These are phyloP conservation scores for Fabrea salina DNA, from an alignment of 169 alveolate genomes.

Conservation along the genomic window DNA sequence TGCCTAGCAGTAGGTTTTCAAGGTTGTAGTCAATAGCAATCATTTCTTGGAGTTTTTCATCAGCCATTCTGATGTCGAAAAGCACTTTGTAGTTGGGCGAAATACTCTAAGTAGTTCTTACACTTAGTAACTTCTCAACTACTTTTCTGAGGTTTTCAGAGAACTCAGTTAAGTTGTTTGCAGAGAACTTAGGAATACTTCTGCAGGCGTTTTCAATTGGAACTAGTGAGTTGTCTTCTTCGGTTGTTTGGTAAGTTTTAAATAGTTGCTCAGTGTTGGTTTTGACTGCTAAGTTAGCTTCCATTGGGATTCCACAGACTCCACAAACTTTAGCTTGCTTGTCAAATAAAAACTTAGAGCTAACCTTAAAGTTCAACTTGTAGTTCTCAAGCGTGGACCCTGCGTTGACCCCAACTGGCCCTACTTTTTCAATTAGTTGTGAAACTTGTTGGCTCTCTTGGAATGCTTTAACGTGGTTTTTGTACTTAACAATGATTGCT, in stretches of 20 bases:
- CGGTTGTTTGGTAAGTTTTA: neutral
- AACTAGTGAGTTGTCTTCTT: neutral
- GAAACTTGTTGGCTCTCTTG: neutral
- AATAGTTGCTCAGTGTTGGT: neutral
- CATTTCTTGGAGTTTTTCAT: constrained; percentile 1
- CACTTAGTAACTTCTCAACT: neutral
- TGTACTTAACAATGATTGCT: neutral
- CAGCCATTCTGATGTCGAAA: constrained; percentile 18
- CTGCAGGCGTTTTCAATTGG: constrained; percentile 6
- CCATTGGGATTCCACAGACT: constrained; percentile 22
- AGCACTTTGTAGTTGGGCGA: constrained; percentile 1
- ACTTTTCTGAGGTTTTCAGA: neutral
- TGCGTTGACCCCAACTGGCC: constrained; percentile 5
- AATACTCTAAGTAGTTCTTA: neutral
- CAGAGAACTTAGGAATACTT: constrained; percentile 3
- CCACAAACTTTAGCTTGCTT: constrained; percentile 1
- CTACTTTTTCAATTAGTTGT: neutral
- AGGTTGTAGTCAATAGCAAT: neutral
- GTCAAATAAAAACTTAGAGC: neutral
- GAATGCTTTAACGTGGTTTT: neutral
- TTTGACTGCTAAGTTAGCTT: neutral
- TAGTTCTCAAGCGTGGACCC: neutral
- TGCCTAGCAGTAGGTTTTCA: neutral
- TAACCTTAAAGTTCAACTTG: neutral
- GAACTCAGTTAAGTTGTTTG: neutral